A percentile compares a stretch with the other conserved stretches of the same genome.
Evolutionary conservation across 495 filamentous ascomycete species (phyloP).

Genomic region (Neurospora hispaniola): DNA sequence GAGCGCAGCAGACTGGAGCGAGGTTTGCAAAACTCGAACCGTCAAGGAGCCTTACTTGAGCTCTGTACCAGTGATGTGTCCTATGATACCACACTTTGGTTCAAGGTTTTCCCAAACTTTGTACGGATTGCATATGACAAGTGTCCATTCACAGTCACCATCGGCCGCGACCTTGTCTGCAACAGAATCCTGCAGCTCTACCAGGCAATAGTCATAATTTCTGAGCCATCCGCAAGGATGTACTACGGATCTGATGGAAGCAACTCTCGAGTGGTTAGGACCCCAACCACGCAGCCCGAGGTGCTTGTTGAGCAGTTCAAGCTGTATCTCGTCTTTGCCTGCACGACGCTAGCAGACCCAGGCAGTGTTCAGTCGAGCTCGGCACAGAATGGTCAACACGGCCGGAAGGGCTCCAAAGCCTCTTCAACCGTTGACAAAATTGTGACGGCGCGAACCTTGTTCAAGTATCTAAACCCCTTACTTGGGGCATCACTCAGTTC

Average conservation of each 20-base stretch:
- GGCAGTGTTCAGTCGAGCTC: slow-evolving; percentile 52
- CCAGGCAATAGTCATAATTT: slow-evolving; percentile 64
- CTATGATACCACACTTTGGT: slow-evolving; percentile 92
- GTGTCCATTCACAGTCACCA: slow-evolving; percentile 79
- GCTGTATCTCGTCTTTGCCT: slow-evolving; percentile 94
- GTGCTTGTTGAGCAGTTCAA: slow-evolving; percentile 97
- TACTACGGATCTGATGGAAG: slow-evolving; percentile 41
- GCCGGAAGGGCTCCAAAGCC: slow-evolving; percentile 72
- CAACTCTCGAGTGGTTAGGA: slow-evolving; percentile 38
- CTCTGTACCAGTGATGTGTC: slow-evolving; percentile 92
- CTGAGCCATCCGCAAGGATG: slow-evolving; percentile 55
- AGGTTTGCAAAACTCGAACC: slow-evolving; percentile 74
- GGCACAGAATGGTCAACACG: slow-evolving; percentile 62
- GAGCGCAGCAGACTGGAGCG: slow-evolving; percentile 88
- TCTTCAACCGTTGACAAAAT: slow-evolving; percentile 68
- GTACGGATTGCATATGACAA: slow-evolving; percentile 83
- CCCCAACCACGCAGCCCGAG: slow-evolving; percentile 67
- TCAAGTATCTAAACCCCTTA: slow-evolving; percentile 81
- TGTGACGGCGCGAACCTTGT: slow-evolving; percentile 75
- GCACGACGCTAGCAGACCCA: slow-evolving; percentile 82
- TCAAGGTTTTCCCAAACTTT: slow-evolving; percentile 94
- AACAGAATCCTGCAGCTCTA: slow-evolving; percentile 87
- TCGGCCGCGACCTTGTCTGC: slow-evolving; percentile 86
- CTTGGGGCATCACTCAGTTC: slow-evolving; percentile 63
- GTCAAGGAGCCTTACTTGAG: slow-evolving; percentile 79